phyloP scores from a whole-genome alignment of 345 rosid genomes.

The Mallotus nudiflorus region DNA sequence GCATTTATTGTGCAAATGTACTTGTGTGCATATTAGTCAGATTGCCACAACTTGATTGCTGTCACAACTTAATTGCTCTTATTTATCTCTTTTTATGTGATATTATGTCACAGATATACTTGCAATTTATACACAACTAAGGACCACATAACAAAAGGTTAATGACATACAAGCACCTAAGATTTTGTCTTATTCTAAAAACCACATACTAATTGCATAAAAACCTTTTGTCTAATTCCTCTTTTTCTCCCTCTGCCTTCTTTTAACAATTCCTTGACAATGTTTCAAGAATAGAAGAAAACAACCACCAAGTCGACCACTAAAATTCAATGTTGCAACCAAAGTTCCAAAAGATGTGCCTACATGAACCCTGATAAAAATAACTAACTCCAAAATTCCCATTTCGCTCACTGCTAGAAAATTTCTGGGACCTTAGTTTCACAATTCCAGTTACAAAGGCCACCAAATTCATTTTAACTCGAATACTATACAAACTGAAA shows the following conservation, averaged over 20 bases:
- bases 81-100: background rate
- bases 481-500: background rate
- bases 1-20: background rate
- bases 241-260: background rate
- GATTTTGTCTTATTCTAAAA: too few relatives aligned
- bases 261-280: slow-evolving; percentile 2
- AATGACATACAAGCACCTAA: background rate
- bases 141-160: background rate
- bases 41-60: too few relatives aligned
- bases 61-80: too few relatives aligned
- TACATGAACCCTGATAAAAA: background rate
- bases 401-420: background rate
- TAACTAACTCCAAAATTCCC: background rate
- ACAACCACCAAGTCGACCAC: background rate
- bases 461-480: background rate
- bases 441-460: background rate
- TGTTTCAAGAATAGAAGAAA: background rate
- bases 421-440: background rate
- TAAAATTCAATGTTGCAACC: background rate
- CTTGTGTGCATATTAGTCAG: too few relatives aligned
- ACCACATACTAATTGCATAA: background rate
- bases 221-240: background rate
- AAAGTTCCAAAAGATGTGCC: background rate
- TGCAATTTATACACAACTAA: background rate
- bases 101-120: background rate